Evolutionary conservation across 805 yeast genomes (phyloP).

Genomic region (Wickerhamomyces sydowiorum): DNA sequence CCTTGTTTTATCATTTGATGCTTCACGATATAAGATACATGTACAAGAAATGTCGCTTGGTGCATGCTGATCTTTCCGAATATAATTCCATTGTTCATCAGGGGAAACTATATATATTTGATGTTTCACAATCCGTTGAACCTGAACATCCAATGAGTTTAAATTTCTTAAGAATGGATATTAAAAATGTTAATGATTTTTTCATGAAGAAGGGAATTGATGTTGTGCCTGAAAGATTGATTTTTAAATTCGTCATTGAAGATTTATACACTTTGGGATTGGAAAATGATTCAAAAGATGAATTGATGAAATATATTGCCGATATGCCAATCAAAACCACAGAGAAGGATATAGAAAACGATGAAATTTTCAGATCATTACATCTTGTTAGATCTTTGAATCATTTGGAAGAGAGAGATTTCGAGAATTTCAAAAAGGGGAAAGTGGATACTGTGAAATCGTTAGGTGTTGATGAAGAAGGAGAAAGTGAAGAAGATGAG

Average conservation of each 20-base stretch:
- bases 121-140: slow-evolving; percentile 96
- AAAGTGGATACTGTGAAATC: slow-evolving; percentile 73
- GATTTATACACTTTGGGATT: slow-evolving; percentile 32
- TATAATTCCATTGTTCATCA: slow-evolving; percentile 87
- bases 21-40: slow-evolving; percentile 79
- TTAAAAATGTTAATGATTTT: slow-evolving; percentile 89
- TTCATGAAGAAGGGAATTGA: slow-evolving; percentile 69
- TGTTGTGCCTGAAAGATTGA: slow-evolving; percentile 73
- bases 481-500: slow-evolving; percentile 10
- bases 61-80: slow-evolving; percentile 96
- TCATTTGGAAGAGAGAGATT: slow-evolving; percentile 86
- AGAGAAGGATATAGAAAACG: slow-evolving; percentile 59
- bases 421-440: slow-evolving; percentile 71
- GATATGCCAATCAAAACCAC: slow-evolving; percentile 50
- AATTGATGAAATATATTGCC: slow-evolving; percentile 37
- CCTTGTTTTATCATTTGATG: slow-evolving; percentile 68
- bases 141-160: slow-evolving; percentile 97
- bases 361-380: slow-evolving; percentile 79
- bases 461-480: slow-evolving; percentile 36
- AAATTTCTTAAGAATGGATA: slow-evolving; percentile 95
- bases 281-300: slow-evolving; percentile 31
- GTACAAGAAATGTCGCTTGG: slow-evolving; percentile 83
- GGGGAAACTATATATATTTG: slow-evolving; percentile 76
- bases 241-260: slow-evolving; percentile 73
- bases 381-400: slow-evolving; percentile 76